Evolutionary conservation across 495 filamentous ascomycete genomes (phyloP), one percentile per base, ranked within the genome.

Genomic region (Aspergillus nidulans): DNA sequence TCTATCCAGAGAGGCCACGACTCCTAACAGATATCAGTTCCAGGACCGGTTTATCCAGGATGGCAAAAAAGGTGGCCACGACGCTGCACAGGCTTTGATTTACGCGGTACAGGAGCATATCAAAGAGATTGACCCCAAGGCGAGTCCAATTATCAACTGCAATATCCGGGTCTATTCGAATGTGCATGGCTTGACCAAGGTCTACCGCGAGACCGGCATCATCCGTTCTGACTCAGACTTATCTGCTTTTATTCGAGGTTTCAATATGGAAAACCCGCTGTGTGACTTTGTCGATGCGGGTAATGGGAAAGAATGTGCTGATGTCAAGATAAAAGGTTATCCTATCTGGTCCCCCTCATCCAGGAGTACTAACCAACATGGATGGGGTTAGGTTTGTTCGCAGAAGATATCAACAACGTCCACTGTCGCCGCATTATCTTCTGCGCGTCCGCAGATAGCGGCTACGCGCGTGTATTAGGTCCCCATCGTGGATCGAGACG

Each of bases 201-300:
- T 52, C 12, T 71, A 68, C 48, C 43, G 43, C 19, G 54, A 63
- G n/a, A 47, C 42, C 0, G 49, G 23, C 6, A 43, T 60, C 34
- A 39, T 66, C 9, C 49, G 47, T 18, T 36, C 56, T 2, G 32
- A 49, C 7, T 49, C 60, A 19, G 47, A 38, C 3, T 26, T 69
- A 13, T 32, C 25, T 44, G 45, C 30, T 6, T 71, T 71, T 44
- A 62, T 67, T 8, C 66, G 61, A 7, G 69, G 63, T 3, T 71
- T 69, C 47, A 71, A 71, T 43, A 65, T 62, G 61, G 64, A 59
- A 39, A 43, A 60, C 43, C 25, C 58, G 4, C 21, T 63, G 1
- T 69, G 60, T 55, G 63, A 71, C 39, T 71, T 69, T 47, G 54
- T 71, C 45, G 67, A 71, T 48, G 64, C 60, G 18, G 67, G 69